phyloP scores from a whole-genome alignment of 441 rosid species.

The Capsella rubella region DNA sequence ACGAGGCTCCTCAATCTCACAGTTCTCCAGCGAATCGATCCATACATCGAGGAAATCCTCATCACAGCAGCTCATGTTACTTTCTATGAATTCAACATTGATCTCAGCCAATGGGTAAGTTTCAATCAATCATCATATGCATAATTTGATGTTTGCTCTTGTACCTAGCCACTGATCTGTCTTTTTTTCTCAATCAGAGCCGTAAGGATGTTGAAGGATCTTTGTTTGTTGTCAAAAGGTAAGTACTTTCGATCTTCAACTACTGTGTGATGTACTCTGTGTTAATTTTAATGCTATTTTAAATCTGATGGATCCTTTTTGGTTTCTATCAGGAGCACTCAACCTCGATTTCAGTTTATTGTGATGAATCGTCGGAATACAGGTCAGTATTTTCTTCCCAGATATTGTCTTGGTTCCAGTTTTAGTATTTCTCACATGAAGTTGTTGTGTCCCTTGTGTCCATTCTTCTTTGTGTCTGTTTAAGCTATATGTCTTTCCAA shows the following conservation, averaged over 20 bases:
- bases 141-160: constrained; percentile 10
- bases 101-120: constrained; percentile 84
- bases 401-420: background rate
- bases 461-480: too few relatives aligned
- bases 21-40: constrained; percentile 93
- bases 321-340: constrained; percentile 65
- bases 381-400: constrained; percentile 51
- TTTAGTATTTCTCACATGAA: background rate
- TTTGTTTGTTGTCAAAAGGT: constrained; percentile 95
- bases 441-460: background rate
- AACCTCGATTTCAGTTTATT: constrained; percentile 95
- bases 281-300: background rate
- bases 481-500: too few relatives aligned
- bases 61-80: constrained; percentile 98
- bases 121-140: constrained; percentile 1
- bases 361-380: constrained; percentile 98
- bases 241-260: background rate
- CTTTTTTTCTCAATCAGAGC: constrained; percentile 53
- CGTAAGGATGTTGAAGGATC: constrained; percentile 99
- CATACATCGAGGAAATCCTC: constrained; percentile 86
- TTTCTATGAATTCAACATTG: constrained; percentile 92
- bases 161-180: constrained; percentile 19
- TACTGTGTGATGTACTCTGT: constrained; percentile 17
- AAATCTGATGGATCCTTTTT: constrained; percentile 16
- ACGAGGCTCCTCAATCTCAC: constrained; percentile 88